Base-by-base conservation (phyloP, 805 yeast species). In the Candida ulmi region DNA sequence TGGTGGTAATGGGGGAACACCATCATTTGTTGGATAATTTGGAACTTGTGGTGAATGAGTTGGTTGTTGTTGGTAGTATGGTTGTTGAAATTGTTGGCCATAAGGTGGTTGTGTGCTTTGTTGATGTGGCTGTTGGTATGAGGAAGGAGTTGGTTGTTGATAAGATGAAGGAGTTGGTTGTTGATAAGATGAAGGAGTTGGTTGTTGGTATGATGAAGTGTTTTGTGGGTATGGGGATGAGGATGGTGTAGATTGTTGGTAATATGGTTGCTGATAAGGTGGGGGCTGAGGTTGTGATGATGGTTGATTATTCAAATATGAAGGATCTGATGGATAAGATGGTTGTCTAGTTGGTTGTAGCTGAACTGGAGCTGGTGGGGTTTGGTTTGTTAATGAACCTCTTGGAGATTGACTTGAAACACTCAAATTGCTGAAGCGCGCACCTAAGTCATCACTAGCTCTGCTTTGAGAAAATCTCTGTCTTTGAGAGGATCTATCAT, bases 401-500 rank as follows among this genome's bases (percentile, higher is more conserved):
- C 49, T 47, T 36, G 50, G 39, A n/a, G 42, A 42, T 21, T 50
- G 48, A 21, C 42, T 38, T 11, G 45, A 32, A 23, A 49, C 39
- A 40, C 46, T 51, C 30, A 54, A 37, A 13, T 38, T 42, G 19
- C 40, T 39, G 29, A 54, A 47, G 37, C 52, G 41, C 8, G 54
- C 53, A 36, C 46, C 39, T n/a, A 56, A 28, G 7, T 24, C 8
- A 17, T 38, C 46, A 18, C 30, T 19, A 26, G 28, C 11, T 9
- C 36, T 12, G 24, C 30, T 36, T 19, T 43, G 27, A 11, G 43
- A 17, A 13, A 50, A 24, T 40, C 54, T 41, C 28, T 44, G 44
- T 36, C 57, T 45, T 40, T 54, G 59, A 8, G 50, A 35, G 21
- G 48, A 48, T 18, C 57, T 45, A 36, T 53, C 52, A 30, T 43